Conservation (phyloP, 2,329 filamentous ascomycete species). For the Pyrenochaeta sp. region DNA sequence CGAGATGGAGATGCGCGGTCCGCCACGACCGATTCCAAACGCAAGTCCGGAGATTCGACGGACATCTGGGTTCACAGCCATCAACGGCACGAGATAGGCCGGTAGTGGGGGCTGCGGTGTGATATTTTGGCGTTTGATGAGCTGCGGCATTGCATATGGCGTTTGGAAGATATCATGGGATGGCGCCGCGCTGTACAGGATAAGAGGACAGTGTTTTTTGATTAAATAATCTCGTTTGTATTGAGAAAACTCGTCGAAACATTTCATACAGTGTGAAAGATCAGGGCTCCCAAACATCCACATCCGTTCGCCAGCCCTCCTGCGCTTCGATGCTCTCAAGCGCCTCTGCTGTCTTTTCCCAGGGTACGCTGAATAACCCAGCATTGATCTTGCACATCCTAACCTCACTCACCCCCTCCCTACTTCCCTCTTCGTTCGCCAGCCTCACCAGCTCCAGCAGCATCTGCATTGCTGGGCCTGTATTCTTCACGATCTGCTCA, state of each 20-base stretch:
- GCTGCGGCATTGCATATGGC: slow-evolving; percentile 14
- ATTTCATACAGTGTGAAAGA: not conserved
- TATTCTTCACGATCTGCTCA: slow-evolving; percentile 59
- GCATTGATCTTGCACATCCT: slow-evolving; percentile 66
- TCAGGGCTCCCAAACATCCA: slow-evolving; percentile 39
- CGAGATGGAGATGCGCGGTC: slow-evolving; percentile 52
- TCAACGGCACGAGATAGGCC: slow-evolving; percentile 36
- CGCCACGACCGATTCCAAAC: slow-evolving; percentile 16
- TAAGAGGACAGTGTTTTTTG: not conserved
- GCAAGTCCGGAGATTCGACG: slow-evolving; percentile 20
- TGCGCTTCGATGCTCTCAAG: slow-evolving; percentile 43
- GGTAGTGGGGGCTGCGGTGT: not conserved
- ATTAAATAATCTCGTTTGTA: not conserved
- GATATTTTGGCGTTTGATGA: no score
- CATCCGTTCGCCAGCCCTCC: slow-evolving; percentile 27
- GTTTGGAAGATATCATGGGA: slow-evolving; percentile 10
- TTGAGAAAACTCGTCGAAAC: not conserved
- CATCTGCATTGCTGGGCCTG: slow-evolving; percentile 58
- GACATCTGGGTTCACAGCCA: slow-evolving; percentile 42
- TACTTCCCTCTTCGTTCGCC: slow-evolving; percentile 24
- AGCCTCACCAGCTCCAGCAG: slow-evolving; percentile 55
- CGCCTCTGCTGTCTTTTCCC: slow-evolving; percentile 58
- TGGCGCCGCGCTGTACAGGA: not conserved
- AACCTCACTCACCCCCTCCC: slow-evolving; percentile 34
- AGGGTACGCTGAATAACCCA: slow-evolving; percentile 64